Conservation (phyloP, 768 basidiomycete species). For the Leccinum arenicola region DNA sequence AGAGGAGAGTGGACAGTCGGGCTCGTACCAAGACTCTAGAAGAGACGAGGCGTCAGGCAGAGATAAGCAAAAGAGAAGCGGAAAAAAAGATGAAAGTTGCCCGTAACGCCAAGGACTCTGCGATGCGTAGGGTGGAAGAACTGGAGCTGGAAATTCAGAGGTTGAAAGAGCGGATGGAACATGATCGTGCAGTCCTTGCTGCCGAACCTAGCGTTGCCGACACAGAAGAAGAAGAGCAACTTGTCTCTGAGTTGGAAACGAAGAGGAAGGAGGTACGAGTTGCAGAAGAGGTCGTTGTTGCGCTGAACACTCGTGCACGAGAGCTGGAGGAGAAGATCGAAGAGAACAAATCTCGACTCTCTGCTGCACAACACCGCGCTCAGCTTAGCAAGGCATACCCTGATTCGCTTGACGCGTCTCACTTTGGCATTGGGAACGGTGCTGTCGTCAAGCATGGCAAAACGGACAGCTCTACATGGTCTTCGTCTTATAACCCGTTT, state of each 20-base stretch:
- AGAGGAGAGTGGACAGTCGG: slow-evolving; percentile 72
- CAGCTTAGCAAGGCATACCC: slow-evolving; percentile 41
- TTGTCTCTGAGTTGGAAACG: slow-evolving; percentile 45
- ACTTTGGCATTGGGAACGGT: slow-evolving; percentile 5
- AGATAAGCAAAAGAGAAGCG: slow-evolving; percentile 75
- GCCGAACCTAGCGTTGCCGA: slow-evolving; percentile 44
- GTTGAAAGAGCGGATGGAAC: slow-evolving; percentile 50
- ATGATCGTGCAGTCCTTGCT: slow-evolving; percentile 52
- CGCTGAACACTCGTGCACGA: slow-evolving; percentile 61
- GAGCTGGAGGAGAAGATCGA: slow-evolving; percentile 73
- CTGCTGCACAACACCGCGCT: slow-evolving; percentile 54
- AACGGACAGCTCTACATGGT: slow-evolving; percentile 19
- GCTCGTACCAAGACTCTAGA: slow-evolving; percentile 82
- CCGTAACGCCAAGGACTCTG: slow-evolving; percentile 60
- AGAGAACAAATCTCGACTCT: slow-evolving; percentile 59
- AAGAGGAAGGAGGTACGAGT: slow-evolving; percentile 55
- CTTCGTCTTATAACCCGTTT: slow-evolving; percentile 33
- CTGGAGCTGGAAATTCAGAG: slow-evolving; percentile 60
- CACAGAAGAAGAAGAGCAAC: slow-evolving; percentile 42
- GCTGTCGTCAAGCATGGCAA: slow-evolving; percentile 9
- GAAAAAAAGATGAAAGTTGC: slow-evolving; percentile 84
- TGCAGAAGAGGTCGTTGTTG: slow-evolving; percentile 63
- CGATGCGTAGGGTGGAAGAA: slow-evolving; percentile 52
- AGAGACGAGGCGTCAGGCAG: slow-evolving; percentile 81
- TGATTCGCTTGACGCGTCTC: slow-evolving; percentile 17